Conservation (phyloP, 441 rosid genomes). For the Aleurites moluccanus region DNA sequence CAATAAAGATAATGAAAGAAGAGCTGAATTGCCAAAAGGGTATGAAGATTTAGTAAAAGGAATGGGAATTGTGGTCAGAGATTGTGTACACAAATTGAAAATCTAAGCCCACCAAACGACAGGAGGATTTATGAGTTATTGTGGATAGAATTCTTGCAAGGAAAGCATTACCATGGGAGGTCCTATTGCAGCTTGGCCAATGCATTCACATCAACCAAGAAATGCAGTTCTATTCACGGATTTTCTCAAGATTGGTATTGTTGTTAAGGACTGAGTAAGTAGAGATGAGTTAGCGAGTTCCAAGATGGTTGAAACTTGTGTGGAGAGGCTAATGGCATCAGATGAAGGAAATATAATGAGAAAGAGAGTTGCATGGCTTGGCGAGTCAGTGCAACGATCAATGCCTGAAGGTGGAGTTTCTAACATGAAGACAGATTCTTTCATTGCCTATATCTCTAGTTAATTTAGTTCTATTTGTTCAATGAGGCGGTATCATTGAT, state of each 20-base stretch:
- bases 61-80: slow-evolving; percentile 42
- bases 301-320: slow-evolving; percentile 22
- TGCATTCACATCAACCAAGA: slow-evolving; percentile 64
- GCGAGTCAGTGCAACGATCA: slow-evolving; percentile 28
- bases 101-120: slow-evolving; percentile 49
- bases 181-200: slow-evolving; percentile 58
- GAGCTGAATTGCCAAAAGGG: slow-evolving; percentile 36
- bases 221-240: slow-evolving; percentile 43
- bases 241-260: slow-evolving; percentile 40
- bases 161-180: slow-evolving; percentile 63
- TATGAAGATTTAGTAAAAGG: slow-evolving; percentile 40
- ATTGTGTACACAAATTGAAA: slow-evolving; percentile 60
- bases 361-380: slow-evolving; percentile 41
- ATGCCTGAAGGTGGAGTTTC: slow-evolving; percentile 42
- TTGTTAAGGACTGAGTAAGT: slow-evolving; percentile 35
- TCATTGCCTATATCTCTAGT: slow-evolving; percentile 43
- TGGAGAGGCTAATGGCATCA: slow-evolving; percentile 46
- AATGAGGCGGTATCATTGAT: too few species aligned
- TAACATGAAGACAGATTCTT: slow-evolving; percentile 44
- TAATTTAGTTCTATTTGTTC: background rate
- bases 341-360: slow-evolving; percentile 47
- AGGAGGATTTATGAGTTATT: slow-evolving; percentile 60
- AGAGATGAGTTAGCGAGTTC: slow-evolving; percentile 32
- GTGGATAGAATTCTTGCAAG: slow-evolving; percentile 72
- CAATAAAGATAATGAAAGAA: slow-evolving; percentile 15